phyloP scores from a whole-genome alignment of 169 alveolate genomes.

The Perkinsus olseni region DNA sequence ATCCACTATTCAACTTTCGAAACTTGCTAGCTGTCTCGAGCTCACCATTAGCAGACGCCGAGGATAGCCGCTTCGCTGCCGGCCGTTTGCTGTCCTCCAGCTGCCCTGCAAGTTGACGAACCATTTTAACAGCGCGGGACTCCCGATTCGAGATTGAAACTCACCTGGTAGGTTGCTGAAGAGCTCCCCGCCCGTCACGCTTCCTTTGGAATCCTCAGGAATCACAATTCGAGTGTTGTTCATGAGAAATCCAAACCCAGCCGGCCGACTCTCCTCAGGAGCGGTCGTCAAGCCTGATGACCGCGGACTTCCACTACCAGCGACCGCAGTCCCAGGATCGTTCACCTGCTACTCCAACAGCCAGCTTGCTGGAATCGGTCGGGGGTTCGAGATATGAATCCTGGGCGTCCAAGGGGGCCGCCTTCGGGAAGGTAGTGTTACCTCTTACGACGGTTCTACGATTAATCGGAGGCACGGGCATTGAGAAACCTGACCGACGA shows the following conservation, averaged over 20 bases:
- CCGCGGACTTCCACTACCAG: not conserved
- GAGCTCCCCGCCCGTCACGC: not conserved
- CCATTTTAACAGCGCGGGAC: no score
- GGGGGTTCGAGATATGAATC: not conserved
- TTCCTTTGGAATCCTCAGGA: not conserved
- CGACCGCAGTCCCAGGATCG: not conserved
- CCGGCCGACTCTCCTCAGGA: not conserved
- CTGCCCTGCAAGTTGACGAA: not conserved
- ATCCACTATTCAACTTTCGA: not conserved
- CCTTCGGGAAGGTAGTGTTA: not conserved
- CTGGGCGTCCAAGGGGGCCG: not conserved
- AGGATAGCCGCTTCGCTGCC: not conserved
- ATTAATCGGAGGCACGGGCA: not conserved
- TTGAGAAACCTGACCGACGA: not conserved
- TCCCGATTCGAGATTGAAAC: no score
- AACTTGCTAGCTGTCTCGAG: not conserved
- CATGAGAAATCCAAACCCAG: not conserved
- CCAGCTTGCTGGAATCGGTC: not conserved
- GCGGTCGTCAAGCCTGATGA: not conserved
- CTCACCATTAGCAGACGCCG: not conserved
- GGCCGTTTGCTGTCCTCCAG: not conserved
- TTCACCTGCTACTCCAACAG: not conserved
- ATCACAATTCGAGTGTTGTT: not conserved
- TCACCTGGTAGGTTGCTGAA: not conserved
- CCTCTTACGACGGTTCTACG: not conserved